Evolutionary conservation across 257 asterid genomes (phyloP), one percentile per base, ranked within the genome.

Genomic region (Fraxinus cuspidata): DNA sequence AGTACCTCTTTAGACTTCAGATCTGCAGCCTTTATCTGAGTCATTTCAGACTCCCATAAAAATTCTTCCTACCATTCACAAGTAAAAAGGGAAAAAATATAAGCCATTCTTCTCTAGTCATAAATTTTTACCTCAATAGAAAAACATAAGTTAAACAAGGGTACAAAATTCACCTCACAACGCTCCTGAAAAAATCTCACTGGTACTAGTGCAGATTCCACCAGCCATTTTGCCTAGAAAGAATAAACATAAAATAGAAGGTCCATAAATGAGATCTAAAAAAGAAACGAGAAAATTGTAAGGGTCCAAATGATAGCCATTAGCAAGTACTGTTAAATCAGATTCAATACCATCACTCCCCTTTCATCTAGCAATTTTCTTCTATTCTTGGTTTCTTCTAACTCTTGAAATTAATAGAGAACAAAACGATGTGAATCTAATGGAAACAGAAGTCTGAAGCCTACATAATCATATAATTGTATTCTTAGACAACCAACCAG

Each of bases 1-100:
- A 64, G 32, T 85, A 96, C 99, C 97, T 96, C 99, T 86, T 96
- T 96, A n/a, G 97, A 90, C 86, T 96, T 96, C 82, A 96, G 85
- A 86, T 96, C 98, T 78, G 90, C 87, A 74, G 99, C 99, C 89
- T 87, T 92, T 84, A 93, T 92, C 89, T 96, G 93, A 83, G 88
- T 96, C 97, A 96, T 89, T 82, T 93, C 97, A 77, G 92, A 85
- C 83, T 93, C 97, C 97, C 94, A 92, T 92, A 96, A 85, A 84
- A 93, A 96, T 31, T 96, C 99, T 84, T 96, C 99, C 99, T 96
- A 78, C 75, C 86, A 74, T 66, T 56, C 56, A 77, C 73, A 71
- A 79, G 78, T 75, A n/a, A 29, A 19, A 70, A 73, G 65, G 40
- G 44, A 66, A 75, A 78, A 65, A 51, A 65, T 3, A 64, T 82